A percentile compares a stretch with the other conserved stretches of the same genome.
phyloP scores from a whole-genome alignment of 1,284 basidiomycete genomes.

The Puccinia coronata region DNA sequence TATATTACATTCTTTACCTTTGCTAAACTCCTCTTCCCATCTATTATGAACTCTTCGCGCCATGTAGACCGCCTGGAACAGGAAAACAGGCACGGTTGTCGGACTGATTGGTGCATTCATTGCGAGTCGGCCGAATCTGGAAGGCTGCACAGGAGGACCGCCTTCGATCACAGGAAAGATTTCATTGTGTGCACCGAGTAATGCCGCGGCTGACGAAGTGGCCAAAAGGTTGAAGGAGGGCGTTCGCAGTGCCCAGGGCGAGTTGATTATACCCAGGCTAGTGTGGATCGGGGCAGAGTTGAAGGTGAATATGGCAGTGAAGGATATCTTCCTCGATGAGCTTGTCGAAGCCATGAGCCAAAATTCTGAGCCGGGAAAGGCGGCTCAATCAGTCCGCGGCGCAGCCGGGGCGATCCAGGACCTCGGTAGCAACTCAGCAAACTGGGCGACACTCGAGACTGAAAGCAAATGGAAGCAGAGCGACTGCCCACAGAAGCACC shows the following conservation, averaged over 20 bases:
- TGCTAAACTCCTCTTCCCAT: conserved; percentile 1
- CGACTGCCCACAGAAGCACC: conserved; percentile 56
- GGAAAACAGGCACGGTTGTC: conserved; percentile 99
- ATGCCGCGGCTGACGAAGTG: conserved; percentile 97
- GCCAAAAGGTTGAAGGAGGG: conserved; percentile 82
- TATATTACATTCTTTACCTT: background rate
- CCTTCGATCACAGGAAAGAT: conserved; percentile 66
- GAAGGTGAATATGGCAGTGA: conserved; percentile 77
- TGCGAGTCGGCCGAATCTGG: conserved; percentile 64
- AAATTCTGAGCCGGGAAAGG: conserved; percentile 48
- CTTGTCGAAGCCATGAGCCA: conserved; percentile 75
- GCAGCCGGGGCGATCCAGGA: conserved; percentile 62
- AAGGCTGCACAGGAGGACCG: conserved; percentile 49
- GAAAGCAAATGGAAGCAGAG: conserved; percentile 68
- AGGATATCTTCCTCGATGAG: conserved; percentile 82
- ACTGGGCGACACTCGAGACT: conserved; percentile 67
- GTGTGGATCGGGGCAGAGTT: conserved; percentile 84
- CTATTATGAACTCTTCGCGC: conserved; percentile 15
- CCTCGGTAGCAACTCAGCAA: conserved; percentile 71
- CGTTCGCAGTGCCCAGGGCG: conserved; percentile 67
- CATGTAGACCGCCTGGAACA: conserved; percentile 84
- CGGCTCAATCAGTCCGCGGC: conserved; percentile 50
- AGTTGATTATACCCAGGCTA: conserved; percentile 69
- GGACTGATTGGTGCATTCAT: conserved; percentile 85
- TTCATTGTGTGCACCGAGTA: conserved; percentile 93